Base-by-base conservation (phyloP, 106 monocot genomes). In the Allium fistulosum region DNA sequence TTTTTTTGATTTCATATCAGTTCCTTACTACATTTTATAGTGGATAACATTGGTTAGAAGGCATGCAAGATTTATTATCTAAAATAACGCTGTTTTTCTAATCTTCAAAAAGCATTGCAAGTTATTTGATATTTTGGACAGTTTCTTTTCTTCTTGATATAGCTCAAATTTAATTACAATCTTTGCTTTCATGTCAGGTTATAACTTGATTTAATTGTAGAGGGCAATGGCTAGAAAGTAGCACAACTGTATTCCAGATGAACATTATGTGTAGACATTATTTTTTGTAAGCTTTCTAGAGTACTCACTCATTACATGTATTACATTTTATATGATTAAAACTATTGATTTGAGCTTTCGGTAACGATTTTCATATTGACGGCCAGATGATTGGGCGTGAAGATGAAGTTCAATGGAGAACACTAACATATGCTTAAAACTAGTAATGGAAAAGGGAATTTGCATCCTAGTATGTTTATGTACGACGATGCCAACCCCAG, bases 401-500 rank as follows among this genome's bases (percentile, higher is more conserved):
- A 77, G 67, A 85, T 79, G 89, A 97, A 80, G 26, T 89, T 48
- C 92, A 97, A 62, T 71, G 87, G 71, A 86, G 97, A 79, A 82
- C 97, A 58, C 51, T 97, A 51, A 97, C 97, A 26, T 97, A 79
- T 76, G 87, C 92, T 61, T 10, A 59, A 57, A 51, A 70, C 72
- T 68, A 67, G 70, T 50, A 82, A 62, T 62, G 86, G 86, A 48
- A 81, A 76, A 59, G 75, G 79, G 78, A 79, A 48, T 75, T 97
- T 91, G 97, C 97, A 97, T 84, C 97, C 97, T 58, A 65, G 76
- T 58, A 92, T 82, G 18, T 97, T 97, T 84, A 70, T n/a, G n/a
- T n/a, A n/a, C n/a, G n/a, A n/a, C n/a, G n/a, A n/a, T n/a, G n/a
- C n/a, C n/a, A n/a, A n/a, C n/a, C n/a, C n/a, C n/a, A n/a, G n/a